Percentiles rank a stretch among this genome's conserved stretches.
Evolutionary conservation across 1,139 yeast species (phyloP).

Genomic region (Suhomyces ambrosiae): DNA sequence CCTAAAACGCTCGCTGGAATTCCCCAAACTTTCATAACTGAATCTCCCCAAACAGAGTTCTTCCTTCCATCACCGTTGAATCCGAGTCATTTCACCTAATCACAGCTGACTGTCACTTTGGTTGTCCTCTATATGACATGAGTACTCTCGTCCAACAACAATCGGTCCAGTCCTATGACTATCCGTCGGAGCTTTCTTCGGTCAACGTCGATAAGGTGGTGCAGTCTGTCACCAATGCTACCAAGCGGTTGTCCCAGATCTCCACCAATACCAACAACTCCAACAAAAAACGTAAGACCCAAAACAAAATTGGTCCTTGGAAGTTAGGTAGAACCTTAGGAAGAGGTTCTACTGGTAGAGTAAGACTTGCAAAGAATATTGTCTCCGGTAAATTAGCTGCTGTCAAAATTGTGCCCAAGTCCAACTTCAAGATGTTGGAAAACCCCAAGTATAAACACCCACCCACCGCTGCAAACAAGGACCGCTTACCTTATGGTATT

Average conservation of each 20-base stretch:
- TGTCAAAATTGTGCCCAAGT: constrained; percentile 92
- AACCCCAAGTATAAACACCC: constrained; percentile 46
- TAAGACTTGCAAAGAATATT: constrained; percentile 83
- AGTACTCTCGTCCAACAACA: constrained; percentile 28
- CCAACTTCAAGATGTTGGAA: constrained; percentile 58
- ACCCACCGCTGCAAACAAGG: constrained; percentile 32
- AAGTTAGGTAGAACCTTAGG: constrained; percentile 92
- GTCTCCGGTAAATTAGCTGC: constrained; percentile 91
- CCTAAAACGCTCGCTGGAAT: too few species aligned
- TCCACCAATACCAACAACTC: constrained; percentile 55
- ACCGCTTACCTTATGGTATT: constrained; percentile 84
- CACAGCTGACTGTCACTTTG: too few species aligned
- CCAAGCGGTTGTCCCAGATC: constrained; percentile 63
- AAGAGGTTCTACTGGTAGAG: constrained; percentile 94
- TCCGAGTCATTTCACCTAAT: too few species aligned
- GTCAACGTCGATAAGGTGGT: constrained; percentile 49
- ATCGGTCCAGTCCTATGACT: constrained; percentile 24
- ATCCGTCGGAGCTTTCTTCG: constrained; percentile 24
- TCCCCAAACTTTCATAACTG: too few species aligned
- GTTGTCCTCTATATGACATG: too few species aligned
- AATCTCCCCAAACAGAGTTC: too few species aligned
- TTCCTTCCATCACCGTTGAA: too few species aligned
- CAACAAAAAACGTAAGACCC: constrained; percentile 56
- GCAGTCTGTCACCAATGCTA: constrained; percentile 61
- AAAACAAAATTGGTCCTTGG: constrained; percentile 94